Conservation (phyloP, 2,329 filamentous ascomycete genomes). For the Fusarium praegraminearum region DNA sequence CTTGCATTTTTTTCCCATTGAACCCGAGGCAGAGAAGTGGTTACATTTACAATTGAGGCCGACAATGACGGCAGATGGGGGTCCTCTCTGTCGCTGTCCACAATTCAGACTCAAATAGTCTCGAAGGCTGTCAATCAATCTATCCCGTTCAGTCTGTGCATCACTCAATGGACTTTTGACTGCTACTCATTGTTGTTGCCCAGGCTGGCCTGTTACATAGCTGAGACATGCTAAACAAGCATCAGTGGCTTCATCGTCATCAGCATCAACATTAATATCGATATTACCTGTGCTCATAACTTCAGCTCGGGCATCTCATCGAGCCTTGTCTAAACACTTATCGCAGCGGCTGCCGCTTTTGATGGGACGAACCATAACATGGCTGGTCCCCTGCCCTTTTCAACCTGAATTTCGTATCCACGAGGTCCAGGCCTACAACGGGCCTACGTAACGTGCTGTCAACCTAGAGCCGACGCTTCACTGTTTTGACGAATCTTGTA, state of each 20-base stretch:
- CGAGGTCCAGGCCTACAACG: conserved; percentile 29
- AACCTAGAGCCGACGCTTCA: conserved; percentile 22
- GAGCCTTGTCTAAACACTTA: conserved; percentile 20
- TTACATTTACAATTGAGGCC: conserved; percentile 35
- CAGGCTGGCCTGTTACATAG: conserved; percentile 9
- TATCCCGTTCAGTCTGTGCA: conserved; percentile 34
- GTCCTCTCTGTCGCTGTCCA: not conserved
- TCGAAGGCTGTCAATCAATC: not conserved
- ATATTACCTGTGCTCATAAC: not conserved
- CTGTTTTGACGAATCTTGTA: conserved; percentile 10
- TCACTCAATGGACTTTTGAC: not conserved
- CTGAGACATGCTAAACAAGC: conserved; percentile 10
- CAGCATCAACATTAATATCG: not conserved
- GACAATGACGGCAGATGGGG: conserved; percentile 39
- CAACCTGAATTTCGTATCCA: conserved; percentile 13
- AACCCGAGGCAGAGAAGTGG: conserved; percentile 28
- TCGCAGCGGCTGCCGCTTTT: conserved; percentile 39
- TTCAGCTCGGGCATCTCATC: not conserved
- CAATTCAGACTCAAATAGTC: not conserved
- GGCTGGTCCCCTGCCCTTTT: conserved; percentile 8
- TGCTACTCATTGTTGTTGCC: not conserved
- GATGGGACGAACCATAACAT: conserved; percentile 6
- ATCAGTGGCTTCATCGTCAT: conserved; percentile 18
- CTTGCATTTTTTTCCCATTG: conserved; percentile 18
- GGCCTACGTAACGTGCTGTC: conserved; percentile 32